A percentile compares a stretch with the other conserved stretches of the same genome.
These are phyloP conservation scores for Diaporthe australafricana DNA, from an alignment of 2,329 filamentous ascomycete species.

Conservation along the genomic window DNA sequence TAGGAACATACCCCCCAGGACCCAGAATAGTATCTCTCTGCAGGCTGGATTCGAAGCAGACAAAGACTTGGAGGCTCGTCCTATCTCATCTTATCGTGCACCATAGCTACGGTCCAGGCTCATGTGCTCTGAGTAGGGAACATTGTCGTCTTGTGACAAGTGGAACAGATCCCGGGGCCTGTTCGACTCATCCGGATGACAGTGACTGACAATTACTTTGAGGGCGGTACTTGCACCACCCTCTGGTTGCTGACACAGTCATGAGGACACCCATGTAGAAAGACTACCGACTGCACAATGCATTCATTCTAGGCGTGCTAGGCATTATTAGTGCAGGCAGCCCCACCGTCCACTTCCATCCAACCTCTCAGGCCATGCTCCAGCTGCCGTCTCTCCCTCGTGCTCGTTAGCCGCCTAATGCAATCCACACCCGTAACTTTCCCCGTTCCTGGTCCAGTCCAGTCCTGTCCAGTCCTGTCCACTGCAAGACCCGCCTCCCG, in stretches of 20 bases:
- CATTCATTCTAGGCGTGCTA: neutral
- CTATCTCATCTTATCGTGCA: neutral
- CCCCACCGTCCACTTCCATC: neutral
- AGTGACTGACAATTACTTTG: neutral
- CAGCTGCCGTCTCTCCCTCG: conserved; percentile 5
- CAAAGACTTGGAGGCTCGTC: neutral
- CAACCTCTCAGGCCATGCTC: neutral
- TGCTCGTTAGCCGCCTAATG: conserved; percentile 11
- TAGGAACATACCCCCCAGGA: neutral
- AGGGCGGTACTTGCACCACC: neutral
- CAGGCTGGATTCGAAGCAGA: neutral
- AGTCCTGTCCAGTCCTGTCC: neutral
- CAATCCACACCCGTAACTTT: neutral
- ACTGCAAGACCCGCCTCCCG: neutral
- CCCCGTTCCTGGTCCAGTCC: neutral
- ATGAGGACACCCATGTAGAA: conserved; percentile 4
- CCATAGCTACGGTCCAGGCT: neutral
- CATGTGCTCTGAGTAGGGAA: neutral
- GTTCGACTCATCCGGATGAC: conserved; percentile 7
- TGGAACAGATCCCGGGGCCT: neutral
- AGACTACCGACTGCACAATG: neutral
- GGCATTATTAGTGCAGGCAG: neutral
- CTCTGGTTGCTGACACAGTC: neutral
- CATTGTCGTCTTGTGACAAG: neutral
- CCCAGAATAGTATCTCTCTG: neutral